Base-by-base conservation (phyloP, 169 alveolate species). In the Plasmodium gonderi region DNA sequence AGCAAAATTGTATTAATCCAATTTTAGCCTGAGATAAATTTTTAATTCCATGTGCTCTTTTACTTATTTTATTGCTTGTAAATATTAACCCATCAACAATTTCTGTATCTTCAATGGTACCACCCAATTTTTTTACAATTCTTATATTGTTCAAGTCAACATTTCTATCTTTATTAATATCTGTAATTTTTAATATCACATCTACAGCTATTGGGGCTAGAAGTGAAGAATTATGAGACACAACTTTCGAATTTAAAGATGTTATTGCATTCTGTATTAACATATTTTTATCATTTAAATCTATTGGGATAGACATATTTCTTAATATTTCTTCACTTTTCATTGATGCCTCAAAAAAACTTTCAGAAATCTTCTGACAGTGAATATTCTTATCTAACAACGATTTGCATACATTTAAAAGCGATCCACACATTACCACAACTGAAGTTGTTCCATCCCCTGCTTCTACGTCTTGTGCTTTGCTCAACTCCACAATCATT, bases 401-500 rank as follows among this genome's bases (percentile, higher is more conserved):
- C 36, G 93, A 96, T 95, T 98, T 98, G 75, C 99, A 99, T 74
- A 98, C 99, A 29, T 96, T 98, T 47, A 99, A 97, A 44, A 99
- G 97, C 17, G 99, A 98, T 1, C 99, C 99, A 75, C 99, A 99
- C 42, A 99, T 94, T 65, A 99, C 99, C 69, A 99, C 99, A 47
- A 99, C 99, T 14, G 99, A 96, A 23, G 99, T 99, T 38, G 99
- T 99, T 38, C 99, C 99, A 91, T 99, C 99, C 7, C 99, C 99
- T 9, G 99, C 99, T 87, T 99, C 99, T 47, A 99, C 98, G 94
- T 99, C 99, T 96, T 99, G 99, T 29, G 99, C 98, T 96, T 98
- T 98, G 65, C 99, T 98, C 90, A 99, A 97, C 93, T 99, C 99
- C 72, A 98, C 99, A 79, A 99, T 96, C 99, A 98, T 99, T 95